These are phyloP conservation scores for Metarhizium album DNA, from an alignment of 2,329 filamentous ascomycete species.

Conservation along the genomic window DNA sequence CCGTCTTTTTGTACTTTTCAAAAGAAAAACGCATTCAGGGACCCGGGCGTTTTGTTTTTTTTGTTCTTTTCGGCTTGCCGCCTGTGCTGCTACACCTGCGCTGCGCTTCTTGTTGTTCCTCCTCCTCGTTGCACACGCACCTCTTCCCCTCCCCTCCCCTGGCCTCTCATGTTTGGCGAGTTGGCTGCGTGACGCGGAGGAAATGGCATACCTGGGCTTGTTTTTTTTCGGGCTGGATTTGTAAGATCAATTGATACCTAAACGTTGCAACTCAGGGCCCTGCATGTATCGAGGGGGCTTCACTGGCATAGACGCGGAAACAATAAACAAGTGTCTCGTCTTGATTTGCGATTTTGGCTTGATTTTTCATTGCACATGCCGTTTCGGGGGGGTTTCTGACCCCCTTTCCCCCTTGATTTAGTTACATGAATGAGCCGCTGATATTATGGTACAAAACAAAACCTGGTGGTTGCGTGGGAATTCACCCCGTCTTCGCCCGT, in stretches of 20 bases:
- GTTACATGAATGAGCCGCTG: neutral
- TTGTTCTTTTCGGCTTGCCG: conserved; percentile 2
- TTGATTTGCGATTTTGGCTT: neutral
- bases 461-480: neutral
- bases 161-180: neutral
- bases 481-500: neutral
- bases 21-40: conserved; percentile 8
- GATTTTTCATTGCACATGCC: neutral
- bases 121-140: too few relatives aligned
- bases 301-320: conserved; percentile 3
- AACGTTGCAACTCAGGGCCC: conserved; percentile 3
- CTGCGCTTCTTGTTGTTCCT: too few relatives aligned
- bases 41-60: conserved; percentile 15
- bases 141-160: neutral
- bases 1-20: conserved; percentile 4
- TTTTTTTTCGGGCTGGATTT: conserved; percentile 4
- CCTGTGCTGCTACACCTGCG: conserved; percentile 1
- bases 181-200: conserved; percentile 1
- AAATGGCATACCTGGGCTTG: neutral
- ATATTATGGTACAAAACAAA: neutral
- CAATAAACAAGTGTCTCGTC: neutral
- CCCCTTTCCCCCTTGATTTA: neutral
- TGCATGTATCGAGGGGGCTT: conserved; percentile 4
- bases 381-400: neutral
- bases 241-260: conserved; percentile 20